Evolutionary conservation across 2,329 filamentous ascomycete species (phyloP), one percentile per base, ranked within the genome.

Genomic region (Fusarium oxysporum): DNA sequence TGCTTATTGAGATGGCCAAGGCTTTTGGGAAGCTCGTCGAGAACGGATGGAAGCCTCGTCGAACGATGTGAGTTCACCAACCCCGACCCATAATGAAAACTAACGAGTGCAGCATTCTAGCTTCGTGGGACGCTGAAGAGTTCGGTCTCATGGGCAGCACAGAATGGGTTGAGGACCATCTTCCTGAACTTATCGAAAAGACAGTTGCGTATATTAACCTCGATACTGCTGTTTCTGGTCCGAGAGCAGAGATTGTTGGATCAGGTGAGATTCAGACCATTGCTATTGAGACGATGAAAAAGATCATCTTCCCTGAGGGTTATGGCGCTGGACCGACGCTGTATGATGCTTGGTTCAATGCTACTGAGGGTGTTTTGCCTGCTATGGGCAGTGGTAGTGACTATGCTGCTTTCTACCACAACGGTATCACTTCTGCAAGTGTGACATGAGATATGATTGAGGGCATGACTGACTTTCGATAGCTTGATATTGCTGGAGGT

Each of bases 41-140:
- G 32, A 82, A 82, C 9, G 86, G 86, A 4, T 88, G 86, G 86
- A 85, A 86, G 71, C 86, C 86, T 4, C 81, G 81, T 35, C 81
- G 86, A 8, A 88, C 85, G 0, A 86, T 88, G 79, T 80, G 9
- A 41, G 65, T 61, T n/a, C 1, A 1, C 2, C 0, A 5, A 19
- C 14, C 4, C 2, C 25, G 13, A 2, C 5, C 2, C 8, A 4
- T 1, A 0, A 10, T 1, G 16, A 30, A 25, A 3, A 17, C 65
- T 72, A 41, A 73, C 19, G 5, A 1, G 4, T 0, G 8, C 1
- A 73, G 71, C 5, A 70, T 73, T 3, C 12, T 73, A 3, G 70
- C 65, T 4, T 70, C 70, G 0, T 73, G 71, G 71, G 71, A 73
- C 5, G 66, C 71, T 2, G 71, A 73, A 12, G 71, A 73, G 21